Evolutionary conservation across 345 rosid genomes (phyloP).

Genomic region (Anacardium occidentale): DNA sequence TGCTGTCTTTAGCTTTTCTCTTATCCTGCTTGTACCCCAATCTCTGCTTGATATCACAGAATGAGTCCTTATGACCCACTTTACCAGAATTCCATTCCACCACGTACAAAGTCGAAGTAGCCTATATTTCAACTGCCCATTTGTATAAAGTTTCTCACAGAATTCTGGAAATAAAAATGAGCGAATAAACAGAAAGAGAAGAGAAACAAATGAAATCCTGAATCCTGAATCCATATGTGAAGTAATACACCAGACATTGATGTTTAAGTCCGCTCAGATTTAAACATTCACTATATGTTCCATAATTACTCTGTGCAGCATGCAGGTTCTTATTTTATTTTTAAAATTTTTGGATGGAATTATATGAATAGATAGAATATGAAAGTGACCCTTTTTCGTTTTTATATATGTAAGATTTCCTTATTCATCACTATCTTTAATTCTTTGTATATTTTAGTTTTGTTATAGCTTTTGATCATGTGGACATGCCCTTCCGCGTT

Average conservation of each 20-base stretch:
- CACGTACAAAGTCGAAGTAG: not conserved
- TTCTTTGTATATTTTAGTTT: not conserved
- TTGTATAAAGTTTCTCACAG: too few relatives aligned
- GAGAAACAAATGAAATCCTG: constrained; percentile 14
- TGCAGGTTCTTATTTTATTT: not conserved
- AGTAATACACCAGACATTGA: not conserved
- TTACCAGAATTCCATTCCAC: not conserved
- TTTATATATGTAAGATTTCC: not conserved
- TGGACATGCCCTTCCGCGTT: constrained; percentile 11
- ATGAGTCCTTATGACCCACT: not conserved
- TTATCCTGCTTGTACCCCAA: not conserved
- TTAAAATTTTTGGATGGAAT: not conserved
- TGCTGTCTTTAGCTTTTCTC: not conserved
- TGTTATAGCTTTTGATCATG: not conserved
- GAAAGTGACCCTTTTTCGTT: not conserved
- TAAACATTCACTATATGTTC: not conserved
- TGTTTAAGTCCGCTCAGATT: constrained; percentile 5
- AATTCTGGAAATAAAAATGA: not conserved
- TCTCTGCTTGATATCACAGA: constrained; percentile 2
- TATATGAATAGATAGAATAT: not conserved
- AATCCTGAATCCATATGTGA: constrained; percentile 3
- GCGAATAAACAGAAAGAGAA: too few relatives aligned
- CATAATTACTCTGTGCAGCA: not conserved
- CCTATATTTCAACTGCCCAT: too few relatives aligned
- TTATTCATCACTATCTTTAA: not conserved